Evolutionary conservation across 768 basidiomycete species (phyloP), one percentile per base, ranked within the genome.

Genomic region (Rhodosporidiobolus sp.): DNA sequence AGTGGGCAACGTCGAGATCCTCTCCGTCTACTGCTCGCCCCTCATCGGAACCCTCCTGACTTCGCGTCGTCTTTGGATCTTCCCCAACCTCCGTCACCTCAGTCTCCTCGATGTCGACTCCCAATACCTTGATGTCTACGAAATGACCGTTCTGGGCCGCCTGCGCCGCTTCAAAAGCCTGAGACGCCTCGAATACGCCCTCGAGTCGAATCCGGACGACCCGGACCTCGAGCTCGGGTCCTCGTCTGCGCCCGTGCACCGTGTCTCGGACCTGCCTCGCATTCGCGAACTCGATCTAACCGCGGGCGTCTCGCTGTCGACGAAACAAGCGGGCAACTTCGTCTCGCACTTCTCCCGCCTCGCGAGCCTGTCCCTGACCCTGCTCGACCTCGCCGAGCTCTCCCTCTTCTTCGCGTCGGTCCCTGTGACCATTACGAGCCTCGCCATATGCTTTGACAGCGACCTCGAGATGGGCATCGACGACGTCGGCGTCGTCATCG

Each of bases 341-440:
- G 12, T 59, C 58, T 59, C 58, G 16, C 58, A 59, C 26, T 59
- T 59, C 58, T 26, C 43, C 11, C 26, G 17, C 30, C 43, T 65
- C n/a, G 16, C 6, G 32, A 0, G 2, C 24, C 65, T 65, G 26
- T 0, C 10, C 17, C 55, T 65, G 3, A 5, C 12, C 16, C 43
- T 32, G 5, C 16, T 3, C 46, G 55, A 57, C 4, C 46, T 26
- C 5, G 12, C 45, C 26, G 26, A 7, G 11, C 45, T 58, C 48
- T 11, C 20, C 55, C 11, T 45, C 4, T 24, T n/a, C 26, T 49
- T 55, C 45, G 4, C n/a, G 45, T 19, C 6, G 3, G 14, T 60
- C 12, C 3, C 11, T 17, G 0, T 0, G 1, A 26, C 38, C 38
- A 7, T 43, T 7, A 43, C 45, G 28, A 16, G 17, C 12, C 28